Evolutionary conservation across 2,329 filamentous ascomycete genomes (phyloP).

Genomic region (Hypomyces perniciosus): DNA sequence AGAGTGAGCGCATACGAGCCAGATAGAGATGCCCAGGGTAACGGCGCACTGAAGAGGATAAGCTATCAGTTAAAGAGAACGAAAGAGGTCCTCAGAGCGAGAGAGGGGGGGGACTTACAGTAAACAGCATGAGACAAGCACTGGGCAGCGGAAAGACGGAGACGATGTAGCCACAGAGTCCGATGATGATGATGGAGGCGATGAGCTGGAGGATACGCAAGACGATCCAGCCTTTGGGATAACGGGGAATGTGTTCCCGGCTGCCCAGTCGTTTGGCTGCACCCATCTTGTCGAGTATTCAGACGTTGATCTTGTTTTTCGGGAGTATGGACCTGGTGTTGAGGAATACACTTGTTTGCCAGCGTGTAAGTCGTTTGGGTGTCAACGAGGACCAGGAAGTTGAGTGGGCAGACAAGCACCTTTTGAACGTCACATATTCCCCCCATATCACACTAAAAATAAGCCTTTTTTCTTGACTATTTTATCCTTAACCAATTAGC

Average conservation of each 20-base stretch:
- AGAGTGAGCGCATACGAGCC: constrained; percentile 40
- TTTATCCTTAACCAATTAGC: too few relatives aligned
- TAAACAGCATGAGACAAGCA: constrained; percentile 30
- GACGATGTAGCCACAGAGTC: constrained; percentile 40
- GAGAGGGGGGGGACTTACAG: constrained; percentile 29
- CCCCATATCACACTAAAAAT: too few relatives aligned
- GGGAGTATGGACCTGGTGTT: too few relatives aligned
- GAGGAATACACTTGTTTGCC: too few relatives aligned
- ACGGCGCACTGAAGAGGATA: constrained; percentile 29
- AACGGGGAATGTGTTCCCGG: constrained; percentile 40
- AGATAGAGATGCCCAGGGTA: constrained; percentile 40
- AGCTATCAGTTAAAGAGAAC: neutral
- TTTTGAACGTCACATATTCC: too few relatives aligned
- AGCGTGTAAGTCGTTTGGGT: too few relatives aligned
- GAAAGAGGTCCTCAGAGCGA: neutral
- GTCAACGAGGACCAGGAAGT: too few relatives aligned
- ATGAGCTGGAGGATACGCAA: constrained; percentile 42
- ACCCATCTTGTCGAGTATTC: neutral
- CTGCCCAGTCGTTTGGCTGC: constrained; percentile 22
- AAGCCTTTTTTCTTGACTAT: too few relatives aligned
- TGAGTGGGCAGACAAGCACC: too few relatives aligned
- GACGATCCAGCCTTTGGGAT: constrained; percentile 38
- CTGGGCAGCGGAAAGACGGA: constrained; percentile 30
- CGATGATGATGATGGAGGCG: constrained; percentile 40
- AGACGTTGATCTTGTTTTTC: neutral